These are phyloP conservation scores for Fonsecaea erecta DNA, from an alignment of 2,329 filamentous ascomycete species.

Conservation along the genomic window DNA sequence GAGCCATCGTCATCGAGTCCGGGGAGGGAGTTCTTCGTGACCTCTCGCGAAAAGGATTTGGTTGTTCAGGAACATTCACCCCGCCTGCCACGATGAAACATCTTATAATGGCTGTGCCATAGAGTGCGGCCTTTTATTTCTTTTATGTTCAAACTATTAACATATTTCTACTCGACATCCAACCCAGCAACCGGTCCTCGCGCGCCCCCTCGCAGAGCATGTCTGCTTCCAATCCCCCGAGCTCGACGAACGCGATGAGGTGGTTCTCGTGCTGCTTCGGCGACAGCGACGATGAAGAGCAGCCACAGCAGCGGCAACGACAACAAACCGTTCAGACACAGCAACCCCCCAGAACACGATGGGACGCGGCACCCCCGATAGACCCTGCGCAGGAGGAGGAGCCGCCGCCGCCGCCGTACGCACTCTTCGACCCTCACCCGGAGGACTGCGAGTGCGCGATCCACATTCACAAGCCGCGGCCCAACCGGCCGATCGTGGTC, in stretches of 20 bases:
- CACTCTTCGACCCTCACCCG: slow-evolving; percentile 17
- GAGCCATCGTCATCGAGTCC: neutral
- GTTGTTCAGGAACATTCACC: neutral
- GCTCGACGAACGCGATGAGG: slow-evolving; percentile 2
- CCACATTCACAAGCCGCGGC: slow-evolving; percentile 13
- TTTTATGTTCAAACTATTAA: no score
- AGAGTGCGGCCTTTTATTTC: neutral
- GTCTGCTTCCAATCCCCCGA: neutral
- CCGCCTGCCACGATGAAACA: neutral
- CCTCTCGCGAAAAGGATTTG: neutral
- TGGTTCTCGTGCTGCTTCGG: slow-evolving; percentile 15
- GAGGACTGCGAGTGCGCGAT: slow-evolving; percentile 19
- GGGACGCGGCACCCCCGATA: slow-evolving; percentile 17
- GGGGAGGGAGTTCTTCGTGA: no score
- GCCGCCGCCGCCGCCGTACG: slow-evolving; percentile 11
- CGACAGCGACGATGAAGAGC: slow-evolving; percentile 8
- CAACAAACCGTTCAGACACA: slow-evolving; percentile 9
- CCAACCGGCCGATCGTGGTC: slow-evolving; percentile 15
- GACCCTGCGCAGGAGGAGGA: slow-evolving; percentile 12
- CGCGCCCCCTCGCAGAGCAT: neutral
- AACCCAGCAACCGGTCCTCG: no score
- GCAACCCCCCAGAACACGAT: slow-evolving; percentile 7
- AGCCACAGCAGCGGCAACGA: slow-evolving; percentile 6
- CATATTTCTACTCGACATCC: no score
- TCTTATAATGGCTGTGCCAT: slow-evolving; percentile 3